phyloP scores from a whole-genome alignment of 176 grass and related monocot genomes.

The Oryza nivara region DNA sequence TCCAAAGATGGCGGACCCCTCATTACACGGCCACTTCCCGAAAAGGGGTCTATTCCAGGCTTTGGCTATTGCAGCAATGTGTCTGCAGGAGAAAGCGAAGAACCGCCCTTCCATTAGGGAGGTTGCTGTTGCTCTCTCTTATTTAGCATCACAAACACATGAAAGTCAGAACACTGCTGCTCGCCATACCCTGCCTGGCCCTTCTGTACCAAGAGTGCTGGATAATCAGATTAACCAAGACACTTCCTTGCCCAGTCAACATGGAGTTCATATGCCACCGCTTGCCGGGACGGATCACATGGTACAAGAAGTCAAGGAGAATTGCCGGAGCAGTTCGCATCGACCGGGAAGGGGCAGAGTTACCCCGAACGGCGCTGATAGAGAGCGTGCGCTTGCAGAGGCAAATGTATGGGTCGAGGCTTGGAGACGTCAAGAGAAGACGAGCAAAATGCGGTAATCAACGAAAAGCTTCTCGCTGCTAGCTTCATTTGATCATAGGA shows the following conservation, averaged over 20 bases:
- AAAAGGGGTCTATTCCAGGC: conserved; percentile 65
- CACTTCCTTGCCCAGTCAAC: neutral
- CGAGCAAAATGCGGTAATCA: conserved; percentile 28
- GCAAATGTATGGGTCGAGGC: conserved; percentile 52
- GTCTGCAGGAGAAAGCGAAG: conserved; percentile 72
- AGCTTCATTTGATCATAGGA: neutral
- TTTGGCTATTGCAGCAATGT: conserved; percentile 79
- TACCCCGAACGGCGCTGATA: conserved; percentile 29
- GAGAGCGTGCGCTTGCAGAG: conserved; percentile 52
- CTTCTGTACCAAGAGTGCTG: conserved; percentile 38
- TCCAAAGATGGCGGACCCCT: conserved; percentile 75
- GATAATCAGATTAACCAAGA: conserved; percentile 41
- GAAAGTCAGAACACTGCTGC: conserved; percentile 12
- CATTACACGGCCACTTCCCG: conserved; percentile 55
- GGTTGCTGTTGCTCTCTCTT: conserved; percentile 67
- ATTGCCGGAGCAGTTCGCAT: conserved; percentile 21
- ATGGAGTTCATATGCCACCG: conserved; percentile 22
- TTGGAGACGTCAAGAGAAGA: conserved; percentile 51
- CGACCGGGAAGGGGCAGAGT: conserved; percentile 38
- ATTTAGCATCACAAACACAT: conserved; percentile 60
- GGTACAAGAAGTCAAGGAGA: conserved; percentile 35
- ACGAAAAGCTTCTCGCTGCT: neutral
- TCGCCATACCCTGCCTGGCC: conserved; percentile 38
- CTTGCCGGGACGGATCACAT: neutral
- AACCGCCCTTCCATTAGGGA: conserved; percentile 64